These are phyloP conservation scores for Fusarium sambucinum DNA, from an alignment of 2,329 filamentous ascomycete genomes.

Conservation along the genomic window DNA sequence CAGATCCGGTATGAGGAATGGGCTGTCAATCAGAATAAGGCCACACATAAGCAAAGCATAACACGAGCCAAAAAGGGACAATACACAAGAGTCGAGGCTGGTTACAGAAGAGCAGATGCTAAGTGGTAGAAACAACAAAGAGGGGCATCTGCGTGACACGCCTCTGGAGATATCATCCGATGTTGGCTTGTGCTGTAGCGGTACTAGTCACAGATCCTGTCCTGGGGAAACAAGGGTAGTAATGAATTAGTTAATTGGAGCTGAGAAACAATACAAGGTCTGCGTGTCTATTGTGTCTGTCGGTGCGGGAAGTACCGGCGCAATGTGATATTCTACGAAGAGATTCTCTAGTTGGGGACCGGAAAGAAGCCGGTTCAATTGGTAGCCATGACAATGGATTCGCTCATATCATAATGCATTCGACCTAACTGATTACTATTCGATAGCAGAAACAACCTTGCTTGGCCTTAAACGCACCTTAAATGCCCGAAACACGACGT, in stretches of 20 bases:
- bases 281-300: constrained; percentile 11
- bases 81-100: neutral
- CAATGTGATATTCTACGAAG: neutral
- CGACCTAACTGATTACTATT: neutral
- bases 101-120: neutral
- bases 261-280: constrained; percentile 14
- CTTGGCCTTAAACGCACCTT: neutral
- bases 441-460: neutral
- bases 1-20: constrained; percentile 33
- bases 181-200: constrained; percentile 44
- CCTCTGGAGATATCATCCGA: constrained; percentile 46
- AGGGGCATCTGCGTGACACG: constrained; percentile 39
- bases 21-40: constrained; percentile 14
- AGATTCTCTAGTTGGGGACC: neutral
- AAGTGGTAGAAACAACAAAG: constrained; percentile 4
- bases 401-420: neutral
- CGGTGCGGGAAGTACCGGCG: constrained; percentile 7
- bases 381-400: neutral
- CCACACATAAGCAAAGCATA: neutral
- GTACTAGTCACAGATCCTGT: constrained; percentile 32
- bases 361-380: constrained; percentile 7
- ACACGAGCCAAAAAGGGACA: constrained; percentile 11
- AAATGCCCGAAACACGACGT: constrained; percentile 20
- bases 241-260: constrained; percentile 4
- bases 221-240: constrained; percentile 27